These are phyloP conservation scores for Pseudozyma sp. DNA, from an alignment of 1,284 basidiomycete genomes.

Conservation along the genomic window DNA sequence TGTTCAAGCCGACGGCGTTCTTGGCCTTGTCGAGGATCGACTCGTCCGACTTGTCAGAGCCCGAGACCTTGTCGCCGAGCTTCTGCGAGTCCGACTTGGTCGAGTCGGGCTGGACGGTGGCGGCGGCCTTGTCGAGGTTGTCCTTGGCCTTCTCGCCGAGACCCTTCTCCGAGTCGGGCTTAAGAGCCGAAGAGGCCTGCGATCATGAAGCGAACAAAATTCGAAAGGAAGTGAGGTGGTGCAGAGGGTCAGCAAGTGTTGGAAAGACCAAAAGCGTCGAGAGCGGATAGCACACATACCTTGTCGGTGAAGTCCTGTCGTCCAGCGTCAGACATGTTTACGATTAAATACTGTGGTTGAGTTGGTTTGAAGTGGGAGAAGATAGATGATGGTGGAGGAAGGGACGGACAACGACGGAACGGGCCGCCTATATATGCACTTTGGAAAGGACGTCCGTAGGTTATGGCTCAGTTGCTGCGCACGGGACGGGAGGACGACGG, in stretches of 20 bases:
- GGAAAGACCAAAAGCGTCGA: not conserved
- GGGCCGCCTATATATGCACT: slow-evolving; percentile 31
- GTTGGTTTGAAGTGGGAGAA: slow-evolving; percentile 11
- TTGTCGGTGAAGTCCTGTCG: slow-evolving; percentile 56
- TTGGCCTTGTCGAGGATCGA: slow-evolving; percentile 57
- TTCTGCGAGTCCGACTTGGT: slow-evolving; percentile 69
- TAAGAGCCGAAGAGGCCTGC: slow-evolving; percentile 49
- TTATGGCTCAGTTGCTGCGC: not conserved
- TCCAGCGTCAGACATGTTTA: slow-evolving; percentile 56
- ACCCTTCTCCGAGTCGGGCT: slow-evolving; percentile 58
- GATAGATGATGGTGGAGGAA: not conserved
- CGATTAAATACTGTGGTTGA: slow-evolving; percentile 7
- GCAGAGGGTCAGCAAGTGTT: slow-evolving; percentile 6
- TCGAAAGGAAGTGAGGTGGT: not conserved
- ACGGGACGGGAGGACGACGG: not conserved
- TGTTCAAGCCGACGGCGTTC: slow-evolving; percentile 53
- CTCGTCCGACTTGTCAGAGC: slow-evolving; percentile 49
- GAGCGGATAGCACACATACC: slow-evolving; percentile 20
- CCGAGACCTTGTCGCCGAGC: slow-evolving; percentile 73
- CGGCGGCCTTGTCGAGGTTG: slow-evolving; percentile 58
- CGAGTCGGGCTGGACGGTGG: slow-evolving; percentile 69
- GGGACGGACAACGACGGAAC: not conserved
- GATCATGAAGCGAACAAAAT: not conserved
- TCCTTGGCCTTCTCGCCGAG: slow-evolving; percentile 54
- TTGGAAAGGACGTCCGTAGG: not conserved